Evolutionary conservation across 164 flowering plant species (phyloP), one percentile per base, ranked within the genome.

Genomic region (Kingdonia uniflora): DNA sequence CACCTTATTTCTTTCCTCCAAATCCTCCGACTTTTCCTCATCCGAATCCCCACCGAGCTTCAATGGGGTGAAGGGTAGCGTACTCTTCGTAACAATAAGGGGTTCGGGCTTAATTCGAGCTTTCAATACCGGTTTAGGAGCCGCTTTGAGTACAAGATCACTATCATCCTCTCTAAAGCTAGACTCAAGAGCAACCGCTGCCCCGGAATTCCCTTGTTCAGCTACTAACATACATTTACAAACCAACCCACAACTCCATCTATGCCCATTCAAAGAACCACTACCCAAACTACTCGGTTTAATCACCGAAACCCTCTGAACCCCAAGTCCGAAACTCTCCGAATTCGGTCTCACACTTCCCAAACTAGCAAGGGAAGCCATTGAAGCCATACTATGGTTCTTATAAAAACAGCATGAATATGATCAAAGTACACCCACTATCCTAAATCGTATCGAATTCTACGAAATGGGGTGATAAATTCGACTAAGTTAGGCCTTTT

Each of bases 321-420:
- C 42, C 7, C 71, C 43, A 0, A 73, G 67, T 22, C 55, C 63
- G 13, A 70, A 63, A 24, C 73, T 71, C 22, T 78, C 77, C 6
- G 82, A 70, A 67, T 63, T 68, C n/a, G 67, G 61, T 52, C 76
- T 68, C 1, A 68, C 58, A 54, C 78, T 74, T 59, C 95, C 96
- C 69, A 83, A 68, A 61, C 76, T 79, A 25, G 76, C 86, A 5
- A 81, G 75, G 67, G 95, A 87, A 72, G 90, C 80, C 62, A 82
- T 63, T 26, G 80, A 71, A 73, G 80, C 75, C 91, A 84, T 81
- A 29, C 35, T 29, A 29, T 29, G 8, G 4, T 3, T 29, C 8
- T 29, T 29, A 3, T 29, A 3, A 29, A 3, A 29, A 8, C 35
- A 29, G 8, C 35, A 29, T 29, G 35, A 29, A 29, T 29, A 29